Conservation (phyloP, 352 stramenopile species). For the Peronospora tabacina region DNA sequence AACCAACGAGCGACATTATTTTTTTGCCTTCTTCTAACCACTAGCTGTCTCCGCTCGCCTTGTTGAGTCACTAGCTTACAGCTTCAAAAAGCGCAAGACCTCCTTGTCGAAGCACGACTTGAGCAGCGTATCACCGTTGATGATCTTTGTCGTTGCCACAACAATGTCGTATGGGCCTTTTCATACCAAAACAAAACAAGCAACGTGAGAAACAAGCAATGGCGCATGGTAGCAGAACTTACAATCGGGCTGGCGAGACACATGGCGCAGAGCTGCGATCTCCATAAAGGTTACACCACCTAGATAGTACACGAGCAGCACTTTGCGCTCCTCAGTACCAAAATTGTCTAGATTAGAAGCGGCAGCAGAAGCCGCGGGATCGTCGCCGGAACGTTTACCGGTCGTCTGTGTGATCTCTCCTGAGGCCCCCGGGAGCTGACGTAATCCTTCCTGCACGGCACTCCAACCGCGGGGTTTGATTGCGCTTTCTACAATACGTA, state of each 20-base stretch:
- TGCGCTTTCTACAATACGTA: slow-evolving; percentile 88
- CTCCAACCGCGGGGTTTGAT: slow-evolving; percentile 74
- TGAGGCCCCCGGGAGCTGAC: slow-evolving; percentile 70
- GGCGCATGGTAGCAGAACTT: slow-evolving; percentile 29
- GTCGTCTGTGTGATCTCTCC: slow-evolving; percentile 65
- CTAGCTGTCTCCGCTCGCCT: background rate
- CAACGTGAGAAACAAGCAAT: background rate
- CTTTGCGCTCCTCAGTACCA: slow-evolving; percentile 80
- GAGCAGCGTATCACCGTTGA: slow-evolving; percentile 78
- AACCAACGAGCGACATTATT: background rate
- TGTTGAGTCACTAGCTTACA: slow-evolving; percentile 25
- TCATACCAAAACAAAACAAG: slow-evolving; percentile 4
- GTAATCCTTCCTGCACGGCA: slow-evolving; percentile 72
- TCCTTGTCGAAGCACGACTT: slow-evolving; percentile 86
- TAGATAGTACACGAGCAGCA: slow-evolving; percentile 94
- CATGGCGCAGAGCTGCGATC: slow-evolving; percentile 91
- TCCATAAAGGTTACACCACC: slow-evolving; percentile 96
- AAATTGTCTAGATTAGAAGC: slow-evolving; percentile 60
- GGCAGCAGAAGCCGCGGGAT: slow-evolving; percentile 25
- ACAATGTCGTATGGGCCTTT: slow-evolving; percentile 88
- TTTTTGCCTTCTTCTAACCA: background rate
- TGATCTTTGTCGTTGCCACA: slow-evolving; percentile 90
- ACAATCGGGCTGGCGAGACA: slow-evolving; percentile 89
- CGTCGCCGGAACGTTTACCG: slow-evolving; percentile 33
- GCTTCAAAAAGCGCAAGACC: slow-evolving; percentile 63